phyloP scores from a whole-genome alignment of 1,139 yeast genomes.

The Waltiozyma sp. region DNA sequence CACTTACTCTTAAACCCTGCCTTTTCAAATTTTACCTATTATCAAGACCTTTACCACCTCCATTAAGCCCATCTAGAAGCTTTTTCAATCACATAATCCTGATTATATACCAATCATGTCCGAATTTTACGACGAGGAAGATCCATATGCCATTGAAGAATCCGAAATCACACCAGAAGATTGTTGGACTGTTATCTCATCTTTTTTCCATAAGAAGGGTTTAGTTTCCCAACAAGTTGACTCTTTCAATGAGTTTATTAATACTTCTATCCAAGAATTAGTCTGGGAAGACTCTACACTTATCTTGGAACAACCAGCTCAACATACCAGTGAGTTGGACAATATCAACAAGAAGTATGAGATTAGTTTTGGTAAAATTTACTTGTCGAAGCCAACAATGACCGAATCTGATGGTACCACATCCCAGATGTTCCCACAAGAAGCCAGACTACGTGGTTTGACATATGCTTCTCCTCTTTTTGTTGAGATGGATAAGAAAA shows the following conservation, averaged over 20 bases:
- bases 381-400: conserved; percentile 93
- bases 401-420: conserved; percentile 99
- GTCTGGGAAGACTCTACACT: conserved; percentile 93
- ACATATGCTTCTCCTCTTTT: conserved; percentile 94
- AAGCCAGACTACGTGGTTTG: conserved; percentile 89
- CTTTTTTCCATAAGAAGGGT: conserved; percentile 94
- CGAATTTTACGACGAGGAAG: conserved; percentile 25
- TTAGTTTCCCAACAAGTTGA: conserved; percentile 96
- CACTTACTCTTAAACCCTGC: not conserved
- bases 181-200: conserved; percentile 96
- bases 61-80: no score
- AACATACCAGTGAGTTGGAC: conserved; percentile 85
- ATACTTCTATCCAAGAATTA: conserved; percentile 90
- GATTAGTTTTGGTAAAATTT: conserved; percentile 92
- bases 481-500: conserved; percentile 90
- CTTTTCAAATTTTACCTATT: not conserved
- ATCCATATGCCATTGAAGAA: conserved; percentile 54
- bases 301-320: conserved; percentile 95
- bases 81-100: no score
- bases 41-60: no score
- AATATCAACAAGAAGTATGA: conserved; percentile 87
- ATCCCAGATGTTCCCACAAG: conserved; percentile 97
- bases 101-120: conserved; percentile 1
- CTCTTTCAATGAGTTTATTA: conserved; percentile 96
- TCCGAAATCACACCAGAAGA: conserved; percentile 90